A percentile compares a stretch with the other conserved stretches of the same genome.
Evolutionary conservation across 805 yeast species (phyloP).

Genomic region (Lipomyces yamanashiensis): DNA sequence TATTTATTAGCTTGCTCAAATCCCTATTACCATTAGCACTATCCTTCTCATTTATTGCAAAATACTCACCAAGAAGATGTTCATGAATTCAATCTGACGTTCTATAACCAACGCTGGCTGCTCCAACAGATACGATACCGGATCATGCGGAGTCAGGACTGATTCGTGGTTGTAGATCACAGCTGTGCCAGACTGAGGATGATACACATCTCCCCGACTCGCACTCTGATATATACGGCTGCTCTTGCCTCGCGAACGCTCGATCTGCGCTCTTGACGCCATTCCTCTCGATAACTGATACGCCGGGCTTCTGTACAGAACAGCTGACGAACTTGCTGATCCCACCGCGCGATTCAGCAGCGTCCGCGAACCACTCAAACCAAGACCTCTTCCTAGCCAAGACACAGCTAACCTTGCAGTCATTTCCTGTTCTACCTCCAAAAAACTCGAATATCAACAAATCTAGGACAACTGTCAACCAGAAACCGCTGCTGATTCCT

Average conservation of each 20-base stretch:
- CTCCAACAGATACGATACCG: constrained; percentile 62
- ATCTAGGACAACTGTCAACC: background rate
- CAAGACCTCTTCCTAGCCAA: background rate
- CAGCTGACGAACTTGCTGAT: background rate
- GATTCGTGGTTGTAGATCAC: constrained; percentile 18
- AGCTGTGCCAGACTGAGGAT: constrained; percentile 1
- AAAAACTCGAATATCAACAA: background rate
- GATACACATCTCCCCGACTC: constrained; percentile 2
- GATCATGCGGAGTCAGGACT: constrained; percentile 49
- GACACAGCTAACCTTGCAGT: background rate
- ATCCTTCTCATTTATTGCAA: too few species aligned
- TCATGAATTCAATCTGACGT: constrained; percentile 86
- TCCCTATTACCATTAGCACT: constrained; percentile 49
- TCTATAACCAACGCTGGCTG: constrained; percentile 89
- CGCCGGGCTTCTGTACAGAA: background rate
- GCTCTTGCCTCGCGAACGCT: constrained; percentile 7
- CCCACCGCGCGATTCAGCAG: background rate
- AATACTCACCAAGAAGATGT: constrained; percentile 57
- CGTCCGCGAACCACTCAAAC: background rate
- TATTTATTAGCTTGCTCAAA: constrained; percentile 90
- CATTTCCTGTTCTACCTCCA: background rate
- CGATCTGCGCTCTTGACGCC: constrained; percentile 20
- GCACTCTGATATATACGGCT: background rate
- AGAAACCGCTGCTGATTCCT: background rate
- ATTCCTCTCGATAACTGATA: background rate